phyloP scores from a whole-genome alignment of 108 stramenopile genomes.

The Skeletonema costatum region DNA sequence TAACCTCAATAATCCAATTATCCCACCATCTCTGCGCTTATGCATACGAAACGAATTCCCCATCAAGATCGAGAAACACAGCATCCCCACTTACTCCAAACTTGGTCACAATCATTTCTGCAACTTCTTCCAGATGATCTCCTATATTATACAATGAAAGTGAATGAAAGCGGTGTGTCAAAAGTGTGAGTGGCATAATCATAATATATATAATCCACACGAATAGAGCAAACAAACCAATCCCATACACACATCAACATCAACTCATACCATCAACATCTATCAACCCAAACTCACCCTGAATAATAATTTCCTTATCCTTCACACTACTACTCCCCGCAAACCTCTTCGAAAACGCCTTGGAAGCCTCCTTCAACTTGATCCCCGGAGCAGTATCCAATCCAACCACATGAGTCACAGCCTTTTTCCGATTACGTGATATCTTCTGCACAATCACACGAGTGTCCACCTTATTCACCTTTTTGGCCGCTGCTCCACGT shows the following conservation, averaged over 20 bases:
- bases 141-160: constrained; percentile 36
- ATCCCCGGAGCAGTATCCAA: constrained; percentile 90
- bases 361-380: constrained; percentile 94
- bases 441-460: constrained; percentile 85
- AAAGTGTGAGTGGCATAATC: neutral
- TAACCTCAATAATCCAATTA: no score
- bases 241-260: no score
- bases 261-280: no score
- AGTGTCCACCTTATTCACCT: constrained; percentile 62
- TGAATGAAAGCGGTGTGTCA: neutral
- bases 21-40: no score
- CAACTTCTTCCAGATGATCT: constrained; percentile 93
- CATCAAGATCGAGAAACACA: constrained; percentile 84
- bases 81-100: constrained; percentile 72
- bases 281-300: constrained; percentile 27
- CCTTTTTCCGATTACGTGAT: constrained; percentile 82
- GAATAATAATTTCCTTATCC: constrained; percentile 95
- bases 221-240: neutral
- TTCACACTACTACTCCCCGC: constrained; percentile 92
- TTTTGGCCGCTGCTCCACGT: constrained; percentile 80
- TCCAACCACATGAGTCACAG: constrained; percentile 88
- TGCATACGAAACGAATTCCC: constrained; percentile 56
- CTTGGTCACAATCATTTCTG: constrained; percentile 87
- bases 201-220: neutral
- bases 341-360: constrained; percentile 91